Evolutionary conservation across 768 basidiomycete species (phyloP).

Genomic region (Boletellus emodensis): DNA sequence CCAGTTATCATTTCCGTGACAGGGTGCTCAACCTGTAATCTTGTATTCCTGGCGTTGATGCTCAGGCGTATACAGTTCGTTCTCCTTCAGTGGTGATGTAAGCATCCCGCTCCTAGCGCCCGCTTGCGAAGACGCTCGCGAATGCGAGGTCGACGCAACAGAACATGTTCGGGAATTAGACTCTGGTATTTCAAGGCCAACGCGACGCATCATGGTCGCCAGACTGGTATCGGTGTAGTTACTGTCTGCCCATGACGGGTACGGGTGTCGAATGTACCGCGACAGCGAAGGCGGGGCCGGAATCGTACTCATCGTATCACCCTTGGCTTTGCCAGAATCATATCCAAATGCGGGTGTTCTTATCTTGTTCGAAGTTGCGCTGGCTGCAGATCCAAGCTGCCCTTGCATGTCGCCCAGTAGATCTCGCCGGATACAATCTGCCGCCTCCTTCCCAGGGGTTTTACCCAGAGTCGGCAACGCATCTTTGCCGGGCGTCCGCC

Average conservation of each 20-base stretch:
- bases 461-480: constrained; percentile 41
- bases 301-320: constrained; percentile 66
- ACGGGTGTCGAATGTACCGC: constrained; percentile 50
- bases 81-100: neutral
- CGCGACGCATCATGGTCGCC: constrained; percentile 66
- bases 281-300: constrained; percentile 70
- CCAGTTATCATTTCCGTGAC: constrained; percentile 96
- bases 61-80: constrained; percentile 22
- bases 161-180: constrained; percentile 22
- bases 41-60: constrained; percentile 60
- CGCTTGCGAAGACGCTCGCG: constrained; percentile 7
- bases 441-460: constrained; percentile 73
- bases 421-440: constrained; percentile 61
- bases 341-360: constrained; percentile 31
- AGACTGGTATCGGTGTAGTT: constrained; percentile 53
- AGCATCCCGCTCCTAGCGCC: neutral
- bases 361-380: constrained; percentile 13
- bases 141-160: constrained; percentile 10
- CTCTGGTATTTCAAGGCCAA: constrained; percentile 45
- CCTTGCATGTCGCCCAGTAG: constrained; percentile 53
- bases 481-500: constrained; percentile 67
- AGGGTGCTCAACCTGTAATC: constrained; percentile 86
- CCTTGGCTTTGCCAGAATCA: constrained; percentile 24
- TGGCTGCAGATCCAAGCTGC: constrained; percentile 22
- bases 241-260: constrained; percentile 37